Evolutionary conservation across 768 basidiomycete genomes (phyloP).

Genomic region (Mycena albidolilacea): DNA sequence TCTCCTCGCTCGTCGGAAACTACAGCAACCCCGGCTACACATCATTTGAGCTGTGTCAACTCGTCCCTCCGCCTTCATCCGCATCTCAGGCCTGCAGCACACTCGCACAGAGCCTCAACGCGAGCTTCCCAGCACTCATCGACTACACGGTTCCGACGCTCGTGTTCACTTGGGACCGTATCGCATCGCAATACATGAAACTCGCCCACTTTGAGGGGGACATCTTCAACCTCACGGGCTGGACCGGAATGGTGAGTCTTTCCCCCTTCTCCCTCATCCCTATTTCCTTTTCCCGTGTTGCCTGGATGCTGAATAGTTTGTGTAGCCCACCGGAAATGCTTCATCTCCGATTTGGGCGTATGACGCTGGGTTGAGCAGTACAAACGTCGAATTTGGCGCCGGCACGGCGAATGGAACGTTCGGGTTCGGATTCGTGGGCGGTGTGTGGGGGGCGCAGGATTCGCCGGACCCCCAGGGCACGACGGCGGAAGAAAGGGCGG

Average conservation of each 20-base stretch:
- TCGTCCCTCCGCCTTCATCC: slow-evolving; percentile 21
- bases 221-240: slow-evolving; percentile 36
- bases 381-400: slow-evolving; percentile 27
- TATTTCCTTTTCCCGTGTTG: no score
- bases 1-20: slow-evolving; percentile 26
- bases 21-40: slow-evolving; percentile 38
- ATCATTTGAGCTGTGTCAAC: slow-evolving; percentile 23
- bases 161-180: slow-evolving; percentile 35
- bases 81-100: slow-evolving; percentile 21
- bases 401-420: slow-evolving; percentile 1
- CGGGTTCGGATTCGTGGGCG: slow-evolving; percentile 31
- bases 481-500: slow-evolving; percentile 29
- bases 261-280: no score
- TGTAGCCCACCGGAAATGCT: slow-evolving; percentile 34
- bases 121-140: slow-evolving; percentile 19
- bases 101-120: slow-evolving; percentile 20
- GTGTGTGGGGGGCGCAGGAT: slow-evolving; percentile 34
- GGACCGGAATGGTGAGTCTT: slow-evolving; percentile 27
- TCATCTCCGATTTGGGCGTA: slow-evolving; percentile 35
- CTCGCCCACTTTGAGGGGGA: slow-evolving; percentile 34
- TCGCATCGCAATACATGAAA: slow-evolving; percentile 23
- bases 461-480: slow-evolving; percentile 24
- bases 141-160: slow-evolving; percentile 30
- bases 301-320: not conserved
- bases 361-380: slow-evolving; percentile 25